Base-by-base conservation (phyloP, 176 grass and related monocot species). In the Zoysia pacifica region DNA sequence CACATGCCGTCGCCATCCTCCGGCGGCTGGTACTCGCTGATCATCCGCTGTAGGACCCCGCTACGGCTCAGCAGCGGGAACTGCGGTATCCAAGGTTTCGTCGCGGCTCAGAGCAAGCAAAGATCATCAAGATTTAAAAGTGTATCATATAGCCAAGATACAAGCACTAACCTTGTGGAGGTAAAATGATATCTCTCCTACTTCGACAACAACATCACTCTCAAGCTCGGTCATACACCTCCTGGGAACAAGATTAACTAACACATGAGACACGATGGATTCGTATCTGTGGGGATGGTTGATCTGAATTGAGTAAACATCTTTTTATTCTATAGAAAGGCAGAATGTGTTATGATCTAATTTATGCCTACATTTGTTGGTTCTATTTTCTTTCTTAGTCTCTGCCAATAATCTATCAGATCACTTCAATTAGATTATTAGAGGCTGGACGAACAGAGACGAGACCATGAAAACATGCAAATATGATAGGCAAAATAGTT, bases 61-160 rank as follows among this genome's bases (percentile, higher is more conserved):
- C 94, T 97, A 67, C 86, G 84, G 83, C 87, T 93, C 50, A 97
- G 76, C 77, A 97, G 71, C 54, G 94, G 94, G 87, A 93, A 97
- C 94, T 97, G 84, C 48, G 14, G 39, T 5, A 16, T 0, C 6
- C 50, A 1, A 35, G 18, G 16, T 3, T 58, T n/a, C 18, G 3
- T 6, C 11, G 2, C 4, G 28, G 4, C 49, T 63, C 46, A 68
- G 46, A 65, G 2, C 60, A 50, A 63, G 47, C 75, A 46, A 18
- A 52, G 36, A 66, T 67, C 76, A 58, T 61, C 59, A 62, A 11
- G 7, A 61, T 35, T 35, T 61, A 3, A 39, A 19, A 0, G 38
- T 5, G 28, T 28, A 28, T 28, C 28, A 28, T 28, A 28, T 28
- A 49, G 15, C 48, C 6, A 56, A 58, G 39, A 61, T 6, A 9